Evolutionary conservation across 176 grass and related monocot species (phyloP).

Genomic region (Rhynchospora breviuscula): DNA sequence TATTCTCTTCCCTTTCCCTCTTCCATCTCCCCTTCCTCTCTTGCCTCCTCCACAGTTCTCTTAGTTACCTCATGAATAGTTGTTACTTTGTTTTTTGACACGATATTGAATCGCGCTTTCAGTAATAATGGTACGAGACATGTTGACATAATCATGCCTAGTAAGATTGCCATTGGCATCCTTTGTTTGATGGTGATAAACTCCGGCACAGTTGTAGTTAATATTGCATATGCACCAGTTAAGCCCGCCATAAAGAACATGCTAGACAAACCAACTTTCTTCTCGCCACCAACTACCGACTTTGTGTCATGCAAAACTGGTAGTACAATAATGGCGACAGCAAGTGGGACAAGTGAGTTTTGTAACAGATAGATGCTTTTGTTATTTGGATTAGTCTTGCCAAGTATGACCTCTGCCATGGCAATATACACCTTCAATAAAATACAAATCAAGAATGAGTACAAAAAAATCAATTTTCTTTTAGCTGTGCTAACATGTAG

Average conservation of each 20-base stretch:
- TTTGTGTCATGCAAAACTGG: not conserved
- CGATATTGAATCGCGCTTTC: not conserved
- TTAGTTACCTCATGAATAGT: not conserved
- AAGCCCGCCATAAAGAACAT: constrained; percentile 1
- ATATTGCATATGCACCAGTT: not conserved
- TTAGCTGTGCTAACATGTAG: not conserved
- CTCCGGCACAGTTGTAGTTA: not conserved
- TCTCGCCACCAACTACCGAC: not conserved
- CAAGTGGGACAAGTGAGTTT: not conserved
- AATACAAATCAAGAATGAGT: not conserved
- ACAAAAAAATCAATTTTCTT: not conserved
- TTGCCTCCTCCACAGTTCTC: not conserved
- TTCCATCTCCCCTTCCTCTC: not conserved
- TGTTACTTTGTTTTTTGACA: not conserved
- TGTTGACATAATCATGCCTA: not conserved
- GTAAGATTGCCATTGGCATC: not conserved
- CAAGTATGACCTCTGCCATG: not conserved
- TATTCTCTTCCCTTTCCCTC: not conserved
- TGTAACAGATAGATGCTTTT: not conserved
- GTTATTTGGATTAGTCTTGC: too few species aligned
- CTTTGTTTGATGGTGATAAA: not conserved
- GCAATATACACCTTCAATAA: not conserved
- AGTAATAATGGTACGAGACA: not conserved
- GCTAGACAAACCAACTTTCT: not conserved
- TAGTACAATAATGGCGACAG: not conserved